Conservation (phyloP, 2,329 filamentous ascomycete genomes). For the Pyrenophora graminea region DNA sequence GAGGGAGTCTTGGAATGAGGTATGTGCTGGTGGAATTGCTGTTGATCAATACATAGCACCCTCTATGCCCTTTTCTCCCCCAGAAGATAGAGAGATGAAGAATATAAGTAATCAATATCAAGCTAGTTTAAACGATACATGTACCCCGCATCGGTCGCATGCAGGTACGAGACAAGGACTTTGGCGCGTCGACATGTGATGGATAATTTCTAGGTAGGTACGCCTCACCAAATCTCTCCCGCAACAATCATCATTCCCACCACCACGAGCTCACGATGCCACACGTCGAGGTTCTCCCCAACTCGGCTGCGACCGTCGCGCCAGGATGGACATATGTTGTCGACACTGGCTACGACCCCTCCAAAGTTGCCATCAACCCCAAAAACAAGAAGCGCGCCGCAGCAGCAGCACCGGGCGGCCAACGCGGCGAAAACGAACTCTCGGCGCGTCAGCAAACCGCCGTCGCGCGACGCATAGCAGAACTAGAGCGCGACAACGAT, state of each 20-base stretch:
- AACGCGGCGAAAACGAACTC: constrained; percentile 60
- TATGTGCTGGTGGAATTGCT: not conserved
- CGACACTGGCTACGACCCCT: constrained; percentile 66
- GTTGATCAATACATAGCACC: too few relatives aligned
- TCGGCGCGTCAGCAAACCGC: constrained; percentile 83
- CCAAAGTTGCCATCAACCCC: constrained; percentile 57
- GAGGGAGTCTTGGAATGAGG: constrained; percentile 23
- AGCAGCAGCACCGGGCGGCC: constrained; percentile 35
- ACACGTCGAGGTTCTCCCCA: constrained; percentile 80
- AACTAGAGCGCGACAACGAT: constrained; percentile 77
- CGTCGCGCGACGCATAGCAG: constrained; percentile 77
- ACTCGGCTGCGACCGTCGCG: constrained; percentile 67
- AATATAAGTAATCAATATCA: too few relatives aligned
- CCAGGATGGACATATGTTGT: constrained; percentile 94
- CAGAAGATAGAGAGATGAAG: not conserved
- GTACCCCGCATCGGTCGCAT: constrained; percentile 17
- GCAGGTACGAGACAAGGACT: constrained; percentile 7
- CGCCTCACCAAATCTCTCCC: constrained; percentile 9
- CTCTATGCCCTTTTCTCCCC: too few relatives aligned
- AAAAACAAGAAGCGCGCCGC: constrained; percentile 70
- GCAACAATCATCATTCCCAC: constrained; percentile 5
- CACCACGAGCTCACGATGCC: constrained; percentile 53
- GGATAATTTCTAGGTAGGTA: constrained; percentile 2
- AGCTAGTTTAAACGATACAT: not conserved
- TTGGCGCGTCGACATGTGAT: constrained; percentile 19